Evolutionary conservation across 1,139 yeast species (phyloP).

Genomic region (Wickerhamomyces sp.): DNA sequence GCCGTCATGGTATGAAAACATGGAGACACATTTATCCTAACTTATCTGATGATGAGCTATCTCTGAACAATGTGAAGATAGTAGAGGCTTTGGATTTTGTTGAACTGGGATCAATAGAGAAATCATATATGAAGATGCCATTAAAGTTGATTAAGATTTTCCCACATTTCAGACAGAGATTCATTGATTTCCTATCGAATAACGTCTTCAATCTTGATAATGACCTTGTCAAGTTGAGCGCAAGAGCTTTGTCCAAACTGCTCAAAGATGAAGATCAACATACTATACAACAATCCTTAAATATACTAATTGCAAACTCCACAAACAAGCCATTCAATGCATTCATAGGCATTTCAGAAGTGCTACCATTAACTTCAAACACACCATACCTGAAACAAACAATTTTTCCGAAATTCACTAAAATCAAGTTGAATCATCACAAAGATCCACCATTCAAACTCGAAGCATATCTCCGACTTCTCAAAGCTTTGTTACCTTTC

Average conservation of each 20-base stretch:
- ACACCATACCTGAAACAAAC: not conserved
- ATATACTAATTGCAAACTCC: not conserved
- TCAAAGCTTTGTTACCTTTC: slow-evolving; percentile 7
- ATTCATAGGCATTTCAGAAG: slow-evolving; percentile 18
- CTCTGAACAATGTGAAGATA: slow-evolving; percentile 36
- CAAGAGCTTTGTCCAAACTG: slow-evolving; percentile 12
- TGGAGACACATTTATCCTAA: slow-evolving; percentile 19
- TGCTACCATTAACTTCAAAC: slow-evolving; percentile 7
- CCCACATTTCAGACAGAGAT: slow-evolving; percentile 19
- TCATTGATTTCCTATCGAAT: slow-evolving; percentile 18
- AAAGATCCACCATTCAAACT: slow-evolving; percentile 16
- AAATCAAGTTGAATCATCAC: slow-evolving; percentile 18
- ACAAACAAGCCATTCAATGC: slow-evolving; percentile 9
- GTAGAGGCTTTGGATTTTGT: slow-evolving; percentile 55
- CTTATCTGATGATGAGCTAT: slow-evolving; percentile 12
- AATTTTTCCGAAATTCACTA: slow-evolving; percentile 10
- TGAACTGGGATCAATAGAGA: slow-evolving; percentile 36
- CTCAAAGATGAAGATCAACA: slow-evolving; percentile 1
- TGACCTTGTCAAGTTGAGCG: slow-evolving; percentile 21
- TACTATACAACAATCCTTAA: not conserved
- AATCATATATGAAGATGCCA: slow-evolving; percentile 36
- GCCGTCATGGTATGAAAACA: slow-evolving; percentile 52
- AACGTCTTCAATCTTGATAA: slow-evolving; percentile 25
- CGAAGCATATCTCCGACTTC: slow-evolving; percentile 14
- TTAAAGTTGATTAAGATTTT: slow-evolving; percentile 24